phyloP scores from a whole-genome alignment of 179 eudicot genomes.

The Spergularia azorica region DNA sequence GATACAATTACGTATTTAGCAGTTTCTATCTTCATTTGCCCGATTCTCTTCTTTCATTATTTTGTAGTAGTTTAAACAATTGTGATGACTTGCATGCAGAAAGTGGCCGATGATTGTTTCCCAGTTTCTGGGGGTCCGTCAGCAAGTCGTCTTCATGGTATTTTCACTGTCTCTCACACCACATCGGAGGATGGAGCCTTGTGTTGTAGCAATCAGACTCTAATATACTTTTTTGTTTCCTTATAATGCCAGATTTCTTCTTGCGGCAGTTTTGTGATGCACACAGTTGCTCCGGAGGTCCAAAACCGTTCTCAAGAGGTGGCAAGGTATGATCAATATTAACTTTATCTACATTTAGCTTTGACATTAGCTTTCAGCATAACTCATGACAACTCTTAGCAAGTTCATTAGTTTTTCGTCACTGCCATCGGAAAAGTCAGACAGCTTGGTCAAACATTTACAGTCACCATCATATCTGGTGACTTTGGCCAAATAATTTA shows the following conservation, averaged over 20 bases:
- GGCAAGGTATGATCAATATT: conserved; percentile 57
- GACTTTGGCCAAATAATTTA: too few relatives aligned
- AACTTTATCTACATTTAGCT: background rate
- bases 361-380: background rate
- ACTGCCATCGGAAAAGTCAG: background rate
- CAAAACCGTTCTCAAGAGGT: conserved; percentile 74
- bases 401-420: background rate
- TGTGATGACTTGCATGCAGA: conserved; percentile 45
- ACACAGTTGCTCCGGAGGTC: conserved; percentile 68
- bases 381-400: background rate
- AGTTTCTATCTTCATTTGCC: background rate
- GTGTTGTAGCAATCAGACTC: conserved; percentile 2
- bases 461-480: too few relatives aligned
- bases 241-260: conserved; percentile 56
- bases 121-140: conserved; percentile 70
- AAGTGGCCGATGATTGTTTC: conserved; percentile 75
- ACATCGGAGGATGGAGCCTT: background rate
- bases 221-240: background rate
- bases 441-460: background rate
- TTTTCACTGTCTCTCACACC: background rate
- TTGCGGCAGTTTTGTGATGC: conserved; percentile 89
- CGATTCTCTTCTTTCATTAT: background rate
- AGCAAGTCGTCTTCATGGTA: conserved; percentile 90
- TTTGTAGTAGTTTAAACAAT: conserved; percentile 20
- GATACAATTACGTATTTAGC: too few relatives aligned